These are phyloP conservation scores for Echinochloa phyllopogon DNA, from an alignment of 176 grass and related monocot species.

Conservation along the genomic window DNA sequence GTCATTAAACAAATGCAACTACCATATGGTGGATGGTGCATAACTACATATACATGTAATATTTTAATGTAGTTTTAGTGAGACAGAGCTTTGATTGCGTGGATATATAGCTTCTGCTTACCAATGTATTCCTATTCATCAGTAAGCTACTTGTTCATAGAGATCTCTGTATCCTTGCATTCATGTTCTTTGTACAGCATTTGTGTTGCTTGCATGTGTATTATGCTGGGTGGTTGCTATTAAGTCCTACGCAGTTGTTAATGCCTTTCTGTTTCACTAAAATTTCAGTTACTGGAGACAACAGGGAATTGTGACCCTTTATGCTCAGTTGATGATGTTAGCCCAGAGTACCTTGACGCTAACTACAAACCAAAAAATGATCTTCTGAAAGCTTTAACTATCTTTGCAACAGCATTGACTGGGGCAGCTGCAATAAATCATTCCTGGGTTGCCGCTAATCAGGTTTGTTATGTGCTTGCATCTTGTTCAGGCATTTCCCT, in stretches of 20 bases:
- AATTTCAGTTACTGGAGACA: constrained; percentile 64
- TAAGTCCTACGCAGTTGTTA: constrained; percentile 13
- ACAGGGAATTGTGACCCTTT: constrained; percentile 86
- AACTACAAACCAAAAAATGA: constrained; percentile 91
- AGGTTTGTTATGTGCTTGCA: constrained; percentile 51
- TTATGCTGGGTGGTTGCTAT: background rate
- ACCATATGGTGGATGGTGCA: background rate
- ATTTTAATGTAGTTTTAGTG: background rate
- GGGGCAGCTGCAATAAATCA: constrained; percentile 92
- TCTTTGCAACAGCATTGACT: constrained; percentile 68
- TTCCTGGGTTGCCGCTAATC: constrained; percentile 95
- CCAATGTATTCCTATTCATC: background rate
- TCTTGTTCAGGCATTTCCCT: constrained; percentile 2
- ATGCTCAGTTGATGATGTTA: constrained; percentile 89
- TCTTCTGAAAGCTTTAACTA: constrained; percentile 78
- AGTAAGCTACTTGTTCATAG: background rate
- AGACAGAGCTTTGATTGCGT: background rate
- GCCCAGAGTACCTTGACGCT: constrained; percentile 79
- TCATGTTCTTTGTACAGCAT: background rate
- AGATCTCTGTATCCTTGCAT: background rate
- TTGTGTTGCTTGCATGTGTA: background rate
- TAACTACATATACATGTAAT: background rate
- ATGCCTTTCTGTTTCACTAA: background rate
- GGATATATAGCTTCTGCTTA: background rate
- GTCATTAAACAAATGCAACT: constrained; percentile 23